Evolutionary conservation across 169 alveolate genomes (phyloP).

Genomic region (Eimeria maxima): DNA sequence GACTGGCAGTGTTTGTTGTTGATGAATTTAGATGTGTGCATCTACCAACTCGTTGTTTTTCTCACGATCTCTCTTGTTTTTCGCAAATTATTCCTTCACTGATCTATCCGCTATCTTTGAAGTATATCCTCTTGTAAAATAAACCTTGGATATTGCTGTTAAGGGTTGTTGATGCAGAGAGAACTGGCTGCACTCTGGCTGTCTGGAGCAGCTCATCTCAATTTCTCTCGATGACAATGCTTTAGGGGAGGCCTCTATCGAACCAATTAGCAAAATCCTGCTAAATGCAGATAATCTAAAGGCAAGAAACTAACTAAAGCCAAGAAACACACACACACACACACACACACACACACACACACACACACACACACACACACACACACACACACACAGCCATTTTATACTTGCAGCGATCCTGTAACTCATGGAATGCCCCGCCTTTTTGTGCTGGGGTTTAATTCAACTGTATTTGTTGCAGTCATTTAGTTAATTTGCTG

Average conservation of each 20-base stretch:
- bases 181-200: background rate
- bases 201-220: background rate
- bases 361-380: no score
- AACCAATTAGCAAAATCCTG: conserved; percentile 15
- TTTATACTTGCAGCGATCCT: background rate
- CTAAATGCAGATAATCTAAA: background rate
- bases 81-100: background rate
- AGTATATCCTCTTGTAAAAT: background rate
- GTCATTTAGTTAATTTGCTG: background rate
- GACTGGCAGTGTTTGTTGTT: no score
- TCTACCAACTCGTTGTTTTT: no score
- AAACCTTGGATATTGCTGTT: background rate
- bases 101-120: background rate
- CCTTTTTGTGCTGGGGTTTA: no score
- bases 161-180: background rate
- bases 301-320: conserved; percentile 8
- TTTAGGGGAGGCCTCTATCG: conserved; percentile 31
- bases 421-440: no score
- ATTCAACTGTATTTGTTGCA: background rate
- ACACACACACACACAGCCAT: no score
- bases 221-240: conserved; percentile 40
- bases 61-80: no score
- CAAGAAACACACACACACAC: no score
- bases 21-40: no score
- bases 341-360: no score